Evolutionary conservation across 305 asterid species (phyloP).

Genomic region (Plantago coronopus): DNA sequence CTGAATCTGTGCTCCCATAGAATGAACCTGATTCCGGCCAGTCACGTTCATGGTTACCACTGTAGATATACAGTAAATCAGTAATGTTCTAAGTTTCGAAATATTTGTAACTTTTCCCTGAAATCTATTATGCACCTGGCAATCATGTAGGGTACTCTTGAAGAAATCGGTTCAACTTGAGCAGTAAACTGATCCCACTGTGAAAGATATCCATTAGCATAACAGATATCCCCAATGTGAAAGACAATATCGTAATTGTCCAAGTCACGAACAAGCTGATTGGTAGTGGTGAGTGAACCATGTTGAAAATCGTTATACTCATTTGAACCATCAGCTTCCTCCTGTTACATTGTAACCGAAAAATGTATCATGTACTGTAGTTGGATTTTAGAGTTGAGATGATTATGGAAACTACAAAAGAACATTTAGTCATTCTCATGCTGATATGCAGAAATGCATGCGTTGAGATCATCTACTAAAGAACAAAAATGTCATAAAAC

Average conservation of each 20-base stretch:
- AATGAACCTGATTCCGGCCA: slow-evolving; percentile 95
- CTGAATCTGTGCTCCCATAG: slow-evolving; percentile 71
- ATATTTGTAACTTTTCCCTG: neutral
- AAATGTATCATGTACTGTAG: neutral
- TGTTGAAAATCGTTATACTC: slow-evolving; percentile 80
- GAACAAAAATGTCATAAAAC: no score
- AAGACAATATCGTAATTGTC: slow-evolving; percentile 75
- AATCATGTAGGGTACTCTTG: slow-evolving; percentile 85
- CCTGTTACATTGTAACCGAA: slow-evolving; percentile 34
- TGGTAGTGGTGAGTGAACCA: slow-evolving; percentile 83
- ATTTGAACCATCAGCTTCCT: slow-evolving; percentile 90
- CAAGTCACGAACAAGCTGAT: slow-evolving; percentile 65
- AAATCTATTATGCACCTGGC: slow-evolving; percentile 51
- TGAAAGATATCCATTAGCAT: slow-evolving; percentile 85
- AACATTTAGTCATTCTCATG: neutral
- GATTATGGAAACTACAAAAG: neutral
- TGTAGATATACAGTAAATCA: slow-evolving; percentile 27
- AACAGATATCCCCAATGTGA: slow-evolving; percentile 86
- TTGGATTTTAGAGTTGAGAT: neutral
- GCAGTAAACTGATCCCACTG: slow-evolving; percentile 99
- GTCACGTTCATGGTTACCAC: slow-evolving; percentile 98
- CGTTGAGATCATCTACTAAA: no score
- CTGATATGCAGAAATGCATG: no score
- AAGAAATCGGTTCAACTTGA: slow-evolving; percentile 81
- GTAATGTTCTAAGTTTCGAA: neutral